phyloP scores from a whole-genome alignment of 2,329 filamentous ascomycete genomes.

The Ploettnerulaceae sp. region DNA sequence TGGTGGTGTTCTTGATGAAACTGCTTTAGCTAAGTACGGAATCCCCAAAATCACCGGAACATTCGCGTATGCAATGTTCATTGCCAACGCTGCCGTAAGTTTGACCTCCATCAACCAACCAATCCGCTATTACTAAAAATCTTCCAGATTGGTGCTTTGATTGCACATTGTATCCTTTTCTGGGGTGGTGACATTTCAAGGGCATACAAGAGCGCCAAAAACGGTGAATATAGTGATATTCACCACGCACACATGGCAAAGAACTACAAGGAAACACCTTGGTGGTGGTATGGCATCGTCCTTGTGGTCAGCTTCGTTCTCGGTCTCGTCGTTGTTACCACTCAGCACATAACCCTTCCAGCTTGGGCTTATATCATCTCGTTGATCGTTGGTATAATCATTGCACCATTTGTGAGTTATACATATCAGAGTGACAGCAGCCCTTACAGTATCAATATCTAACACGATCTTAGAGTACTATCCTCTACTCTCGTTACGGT shows the following conservation, averaged over 20 bases:
- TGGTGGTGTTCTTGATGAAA: conserved; percentile 39
- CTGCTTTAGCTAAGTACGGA: conserved; percentile 40
- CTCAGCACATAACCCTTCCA: conserved; percentile 35
- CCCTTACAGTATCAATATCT: background rate
- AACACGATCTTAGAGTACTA: conserved; percentile 42
- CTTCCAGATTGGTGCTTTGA: conserved; percentile 49
- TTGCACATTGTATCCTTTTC: conserved; percentile 49
- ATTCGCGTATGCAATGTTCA: conserved; percentile 51
- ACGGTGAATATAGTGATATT: conserved; percentile 42
- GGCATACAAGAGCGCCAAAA: conserved; percentile 43
- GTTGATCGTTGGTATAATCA: conserved; percentile 35
- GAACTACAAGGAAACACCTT: conserved; percentile 41
- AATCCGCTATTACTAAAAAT: conserved; percentile 2
- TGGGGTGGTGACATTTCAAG: conserved; percentile 49
- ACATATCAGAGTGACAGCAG: background rate
- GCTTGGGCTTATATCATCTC: conserved; percentile 42
- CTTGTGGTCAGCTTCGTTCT: conserved; percentile 35
- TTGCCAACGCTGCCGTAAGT: conserved; percentile 52
- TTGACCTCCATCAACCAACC: background rate
- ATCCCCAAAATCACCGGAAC: conserved; percentile 44
- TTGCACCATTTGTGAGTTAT: conserved; percentile 51
- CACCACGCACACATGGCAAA: conserved; percentile 45
- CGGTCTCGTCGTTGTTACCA: conserved; percentile 38
- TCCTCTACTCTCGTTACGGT: conserved; percentile 49
- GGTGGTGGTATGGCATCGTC: conserved; percentile 40